Conservation (phyloP, 2,329 filamentous ascomycete species). For the Exophiala xenobiotica region DNA sequence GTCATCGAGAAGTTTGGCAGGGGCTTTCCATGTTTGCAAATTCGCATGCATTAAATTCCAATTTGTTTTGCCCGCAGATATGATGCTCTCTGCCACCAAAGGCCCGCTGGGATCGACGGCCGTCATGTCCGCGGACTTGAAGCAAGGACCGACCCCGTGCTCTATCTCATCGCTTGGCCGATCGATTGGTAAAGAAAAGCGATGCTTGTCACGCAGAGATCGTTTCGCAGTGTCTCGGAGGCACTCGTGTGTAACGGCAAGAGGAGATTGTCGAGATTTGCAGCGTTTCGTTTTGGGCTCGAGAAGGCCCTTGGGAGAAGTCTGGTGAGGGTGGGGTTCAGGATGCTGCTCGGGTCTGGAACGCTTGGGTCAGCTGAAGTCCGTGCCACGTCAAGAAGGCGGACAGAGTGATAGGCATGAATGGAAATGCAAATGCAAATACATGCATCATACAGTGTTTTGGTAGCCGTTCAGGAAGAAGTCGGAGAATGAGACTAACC, state of each 20-base stretch:
- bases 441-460: not conserved
- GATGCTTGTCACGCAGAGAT: not conserved
- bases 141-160: slow-evolving; percentile 3
- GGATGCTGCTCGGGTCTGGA: slow-evolving; percentile 17
- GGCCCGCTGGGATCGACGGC: slow-evolving; percentile 18
- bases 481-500: not conserved
- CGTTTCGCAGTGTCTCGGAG: slow-evolving; percentile 5
- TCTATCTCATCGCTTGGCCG: slow-evolving; percentile 21
- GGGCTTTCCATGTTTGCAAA: slow-evolving; percentile 14
- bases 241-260: slow-evolving; percentile 10
- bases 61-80: slow-evolving; percentile 5
- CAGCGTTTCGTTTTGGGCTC: not conserved
- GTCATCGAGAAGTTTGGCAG: slow-evolving; percentile 36
- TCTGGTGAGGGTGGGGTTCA: slow-evolving; percentile 5
- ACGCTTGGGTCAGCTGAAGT: slow-evolving; percentile 7
- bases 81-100: slow-evolving; percentile 5
- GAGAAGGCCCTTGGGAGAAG: not conserved
- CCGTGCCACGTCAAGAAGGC: slow-evolving; percentile 10
- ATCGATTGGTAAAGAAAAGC: not conserved
- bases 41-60: slow-evolving; percentile 18
- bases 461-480: not conserved
- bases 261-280: slow-evolving; percentile 1
- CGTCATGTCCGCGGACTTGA: slow-evolving; percentile 17
- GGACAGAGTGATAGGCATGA: not conserved
- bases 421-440: not conserved